Conservation (phyloP, 2,329 filamentous ascomycete species). For the Coniosporium tulheliwenetii region DNA sequence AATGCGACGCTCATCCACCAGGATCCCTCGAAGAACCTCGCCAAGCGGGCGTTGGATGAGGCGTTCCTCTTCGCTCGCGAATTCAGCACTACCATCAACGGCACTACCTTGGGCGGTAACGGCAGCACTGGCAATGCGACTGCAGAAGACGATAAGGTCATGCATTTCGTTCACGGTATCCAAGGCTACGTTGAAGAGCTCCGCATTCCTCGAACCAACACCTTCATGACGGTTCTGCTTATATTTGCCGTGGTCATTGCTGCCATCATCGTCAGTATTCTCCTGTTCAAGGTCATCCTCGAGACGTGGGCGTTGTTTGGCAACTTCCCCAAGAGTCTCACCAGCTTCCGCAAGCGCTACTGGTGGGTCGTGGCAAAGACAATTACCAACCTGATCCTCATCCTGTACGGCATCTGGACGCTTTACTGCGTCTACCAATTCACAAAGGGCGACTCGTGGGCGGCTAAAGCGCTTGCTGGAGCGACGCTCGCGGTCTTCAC, state of each 20-base stretch:
- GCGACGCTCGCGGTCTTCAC: constrained; percentile 74
- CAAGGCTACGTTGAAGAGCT: constrained; percentile 72
- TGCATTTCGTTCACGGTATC: constrained; percentile 54
- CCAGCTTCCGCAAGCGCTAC: constrained; percentile 86
- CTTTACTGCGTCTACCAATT: constrained; percentile 96
- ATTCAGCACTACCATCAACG: constrained; percentile 23
- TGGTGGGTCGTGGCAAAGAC: constrained; percentile 84
- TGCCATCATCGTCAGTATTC: constrained; percentile 67
- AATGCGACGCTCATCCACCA: constrained; percentile 61
- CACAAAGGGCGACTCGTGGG: constrained; percentile 86
- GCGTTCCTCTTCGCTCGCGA: constrained; percentile 14
- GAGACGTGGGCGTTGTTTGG: constrained; percentile 86
- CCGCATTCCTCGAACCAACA: constrained; percentile 73
- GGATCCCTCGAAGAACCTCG: constrained; percentile 14
- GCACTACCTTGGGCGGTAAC: constrained; percentile 16
- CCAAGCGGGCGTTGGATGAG: constrained; percentile 36
- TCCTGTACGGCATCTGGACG: constrained; percentile 90
- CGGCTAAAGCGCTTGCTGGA: constrained; percentile 68
- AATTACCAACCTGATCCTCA: constrained; percentile 75
- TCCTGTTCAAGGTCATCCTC: constrained; percentile 80
- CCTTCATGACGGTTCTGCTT: constrained; percentile 89
- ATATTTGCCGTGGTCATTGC: constrained; percentile 79
- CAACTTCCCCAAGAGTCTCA: constrained; percentile 63
- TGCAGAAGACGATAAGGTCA: constrained; percentile 24
- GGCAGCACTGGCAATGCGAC: constrained; percentile 11